Evolutionary conservation across 164 flowering plant genomes (phyloP), one percentile per base, ranked within the genome.

Genomic region (Tetracentron sinense): DNA sequence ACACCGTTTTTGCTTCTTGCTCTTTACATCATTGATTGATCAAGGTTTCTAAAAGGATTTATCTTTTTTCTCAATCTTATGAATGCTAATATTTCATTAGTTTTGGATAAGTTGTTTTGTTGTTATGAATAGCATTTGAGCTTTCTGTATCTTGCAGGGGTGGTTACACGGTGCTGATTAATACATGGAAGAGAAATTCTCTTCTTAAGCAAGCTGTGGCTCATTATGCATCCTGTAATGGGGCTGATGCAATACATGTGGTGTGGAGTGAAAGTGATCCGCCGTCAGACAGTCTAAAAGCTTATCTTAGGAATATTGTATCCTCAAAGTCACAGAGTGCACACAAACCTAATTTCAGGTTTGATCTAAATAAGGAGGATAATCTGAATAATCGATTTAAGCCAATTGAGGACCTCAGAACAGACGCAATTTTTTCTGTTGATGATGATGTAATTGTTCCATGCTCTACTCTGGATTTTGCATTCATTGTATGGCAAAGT

Each of bases 361-460:
- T 83, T 71, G 75, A 78, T 42, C 46, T 83, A 19, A 74, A 75
- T 67, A 70, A 60, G 69, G 82, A 81, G 49, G 81, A 83, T 65
- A 67, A 74, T 75, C 64, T 78, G 64, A 83, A 79, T 59, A 81
- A 79, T 35, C 69, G 85, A 48, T 83, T 81, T 52, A 83, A 81
- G 67, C 80, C 82, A 42, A 73, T 81, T 48, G 38, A 48, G 61
- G 81, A 77, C 61, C 74, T 77, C 22, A 74, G 71, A 54, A 81
- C 83, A n/a, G 82, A 81, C 68, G 87, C 85, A 30, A 71, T 83
- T 29, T 83, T 83, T 73, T 83, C 87, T 1, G 71, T 83, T 42
- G 85, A 81, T 69, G 87, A 83, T 74, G 83, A 79, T 68, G 83
- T 83, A 15, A 66, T 79, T 65, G 81, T 83, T 60, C 81, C 79